phyloP scores from a whole-genome alignment of 805 yeast genomes.

The Kodamaea fukazawae region DNA sequence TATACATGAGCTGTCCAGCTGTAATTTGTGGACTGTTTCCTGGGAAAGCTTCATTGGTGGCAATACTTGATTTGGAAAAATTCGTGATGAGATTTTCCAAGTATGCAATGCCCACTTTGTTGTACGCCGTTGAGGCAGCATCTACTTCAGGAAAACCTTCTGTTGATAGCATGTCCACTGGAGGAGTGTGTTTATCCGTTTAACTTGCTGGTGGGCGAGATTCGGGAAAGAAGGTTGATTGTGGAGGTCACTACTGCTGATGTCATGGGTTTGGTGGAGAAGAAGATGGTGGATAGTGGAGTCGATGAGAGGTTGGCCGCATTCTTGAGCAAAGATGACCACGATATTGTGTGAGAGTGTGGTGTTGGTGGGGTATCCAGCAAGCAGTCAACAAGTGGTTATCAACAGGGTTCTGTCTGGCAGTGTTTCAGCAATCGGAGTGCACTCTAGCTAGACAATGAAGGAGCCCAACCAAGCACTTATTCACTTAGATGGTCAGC shows the following conservation, averaged over 20 bases:
- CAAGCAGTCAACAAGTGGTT: too few species aligned
- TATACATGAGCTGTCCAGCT: slow-evolving; percentile 63
- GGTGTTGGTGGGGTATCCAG: too few species aligned
- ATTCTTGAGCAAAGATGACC: slow-evolving; percentile 24
- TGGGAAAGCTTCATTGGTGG: slow-evolving; percentile 54
- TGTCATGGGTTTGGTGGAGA: slow-evolving; percentile 25
- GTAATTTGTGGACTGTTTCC: slow-evolving; percentile 63
- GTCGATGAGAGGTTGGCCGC: slow-evolving; percentile 25
- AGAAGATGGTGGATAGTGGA: slow-evolving; percentile 21
- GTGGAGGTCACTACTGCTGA: slow-evolving; percentile 20
- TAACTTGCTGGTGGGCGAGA: slow-evolving; percentile 27
- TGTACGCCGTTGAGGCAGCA: slow-evolving; percentile 21
- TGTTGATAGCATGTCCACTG: slow-evolving; percentile 28
- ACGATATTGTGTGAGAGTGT: slow-evolving; percentile 8
- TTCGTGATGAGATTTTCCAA: background rate
- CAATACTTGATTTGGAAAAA: background rate
- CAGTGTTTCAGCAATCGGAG: too few species aligned
- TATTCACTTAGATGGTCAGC: too few species aligned
- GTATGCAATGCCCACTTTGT: slow-evolving; percentile 32
- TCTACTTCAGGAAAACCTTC: slow-evolving; percentile 25
- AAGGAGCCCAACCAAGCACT: too few species aligned
- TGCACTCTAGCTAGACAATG: too few species aligned
- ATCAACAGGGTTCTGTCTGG: too few species aligned
- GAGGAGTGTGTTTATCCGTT: slow-evolving; percentile 32
- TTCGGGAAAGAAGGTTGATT: slow-evolving; percentile 23